Conservation (phyloP, 2,329 filamentous ascomycete genomes). For the Sarocladium brachiariae region DNA sequence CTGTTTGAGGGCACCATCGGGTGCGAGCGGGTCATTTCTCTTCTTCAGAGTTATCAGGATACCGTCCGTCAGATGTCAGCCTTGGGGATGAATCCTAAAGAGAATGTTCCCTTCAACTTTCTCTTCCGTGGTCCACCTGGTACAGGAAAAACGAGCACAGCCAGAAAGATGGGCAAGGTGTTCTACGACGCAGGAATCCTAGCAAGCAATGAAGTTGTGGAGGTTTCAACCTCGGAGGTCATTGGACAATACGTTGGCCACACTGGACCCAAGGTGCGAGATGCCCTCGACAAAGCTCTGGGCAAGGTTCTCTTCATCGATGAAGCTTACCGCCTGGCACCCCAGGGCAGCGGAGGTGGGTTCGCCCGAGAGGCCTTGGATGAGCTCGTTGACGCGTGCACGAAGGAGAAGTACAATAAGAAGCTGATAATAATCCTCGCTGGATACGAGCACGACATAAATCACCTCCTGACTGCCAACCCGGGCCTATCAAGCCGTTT, state of each 20-base stretch:
- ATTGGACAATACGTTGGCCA: conserved; percentile 64
- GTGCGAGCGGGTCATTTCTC: conserved; percentile 43
- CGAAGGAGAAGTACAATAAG: conserved; percentile 48
- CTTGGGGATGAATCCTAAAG: conserved; percentile 20
- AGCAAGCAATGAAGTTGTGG: conserved; percentile 49
- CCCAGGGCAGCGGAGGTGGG: conserved; percentile 35
- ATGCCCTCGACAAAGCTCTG: conserved; percentile 51
- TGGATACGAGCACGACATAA: conserved; percentile 61
- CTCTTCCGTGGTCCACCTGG: conserved; percentile 60
- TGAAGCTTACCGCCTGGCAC: conserved; percentile 58
- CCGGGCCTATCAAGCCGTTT: conserved; percentile 60
- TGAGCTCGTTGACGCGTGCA: conserved; percentile 44
- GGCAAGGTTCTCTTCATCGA: conserved; percentile 66
- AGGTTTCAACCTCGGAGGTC: conserved; percentile 62
- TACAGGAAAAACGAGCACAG: conserved; percentile 68
- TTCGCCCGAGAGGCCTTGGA: conserved; percentile 53
- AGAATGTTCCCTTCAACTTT: conserved; percentile 58
- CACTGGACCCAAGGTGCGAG: conserved; percentile 58
- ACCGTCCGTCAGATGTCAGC: conserved; percentile 26
- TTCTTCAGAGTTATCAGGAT: conserved; percentile 48
- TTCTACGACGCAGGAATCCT: conserved; percentile 71
- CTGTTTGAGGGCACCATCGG: conserved; percentile 56
- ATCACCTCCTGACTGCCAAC: conserved; percentile 56
- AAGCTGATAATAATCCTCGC: conserved; percentile 63
- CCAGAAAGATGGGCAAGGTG: conserved; percentile 66